Evolutionary conservation across 345 rosid species (phyloP).

Genomic region (Dovyalis caffra): DNA sequence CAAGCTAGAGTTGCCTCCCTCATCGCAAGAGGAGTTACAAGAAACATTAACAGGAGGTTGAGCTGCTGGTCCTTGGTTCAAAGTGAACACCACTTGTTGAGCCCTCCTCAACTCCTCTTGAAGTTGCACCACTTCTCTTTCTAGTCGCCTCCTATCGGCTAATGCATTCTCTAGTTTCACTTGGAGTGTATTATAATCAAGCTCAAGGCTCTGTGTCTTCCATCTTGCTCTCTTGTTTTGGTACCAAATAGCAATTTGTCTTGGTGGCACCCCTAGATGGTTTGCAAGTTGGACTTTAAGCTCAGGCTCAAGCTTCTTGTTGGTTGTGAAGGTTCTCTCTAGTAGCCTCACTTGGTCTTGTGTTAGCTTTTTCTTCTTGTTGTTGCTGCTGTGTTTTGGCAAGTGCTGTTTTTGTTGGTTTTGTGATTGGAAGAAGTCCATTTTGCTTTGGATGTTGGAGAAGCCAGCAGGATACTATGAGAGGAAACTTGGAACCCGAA

Average conservation of each 20-base stretch:
- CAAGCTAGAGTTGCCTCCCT: slow-evolving; percentile 34
- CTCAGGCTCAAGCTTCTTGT: slow-evolving; percentile 73
- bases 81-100: slow-evolving; percentile 40
- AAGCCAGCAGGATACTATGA: not conserved
- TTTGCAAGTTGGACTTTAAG: slow-evolving; percentile 66
- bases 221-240: slow-evolving; percentile 94
- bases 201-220: slow-evolving; percentile 75
- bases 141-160: slow-evolving; percentile 54
- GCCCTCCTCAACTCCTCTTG: slow-evolving; percentile 59
- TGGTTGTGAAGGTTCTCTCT: slow-evolving; percentile 64
- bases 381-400: slow-evolving; percentile 18
- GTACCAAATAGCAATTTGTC: slow-evolving; percentile 93
- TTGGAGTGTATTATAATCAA: slow-evolving; percentile 51
- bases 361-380: slow-evolving; percentile 57
- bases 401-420: slow-evolving; percentile 26
- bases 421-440: slow-evolving; percentile 25
- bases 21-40: slow-evolving; percentile 36
- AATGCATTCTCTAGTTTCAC: slow-evolving; percentile 52
- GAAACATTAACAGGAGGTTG: slow-evolving; percentile 14
- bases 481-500: not conserved
- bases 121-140: slow-evolving; percentile 62
- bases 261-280: slow-evolving; percentile 64
- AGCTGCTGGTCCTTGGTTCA: slow-evolving; percentile 13
- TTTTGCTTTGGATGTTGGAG: not conserved
- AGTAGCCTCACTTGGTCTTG: slow-evolving; percentile 66